A percentile compares a stretch with the other conserved stretches of the same genome.
Evolutionary conservation across 2,329 filamentous ascomycete genomes (phyloP).

Genomic region (Bipolaris victoriae): DNA sequence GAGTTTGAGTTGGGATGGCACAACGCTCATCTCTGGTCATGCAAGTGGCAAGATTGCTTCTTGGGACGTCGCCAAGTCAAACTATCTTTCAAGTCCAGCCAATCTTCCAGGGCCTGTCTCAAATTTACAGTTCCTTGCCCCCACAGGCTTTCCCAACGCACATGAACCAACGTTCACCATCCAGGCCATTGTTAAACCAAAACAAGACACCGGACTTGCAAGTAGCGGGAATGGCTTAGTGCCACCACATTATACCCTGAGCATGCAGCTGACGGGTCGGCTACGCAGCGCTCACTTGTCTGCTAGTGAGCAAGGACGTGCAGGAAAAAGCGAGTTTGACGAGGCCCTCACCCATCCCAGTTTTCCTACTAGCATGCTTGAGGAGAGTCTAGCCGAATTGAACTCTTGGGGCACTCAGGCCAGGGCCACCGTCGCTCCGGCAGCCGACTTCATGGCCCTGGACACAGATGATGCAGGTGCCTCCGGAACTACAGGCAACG

Average conservation of each 20-base stretch:
- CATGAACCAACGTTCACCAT: conserved; percentile 55
- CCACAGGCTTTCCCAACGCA: conserved; percentile 56
- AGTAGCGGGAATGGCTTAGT: conserved; percentile 44
- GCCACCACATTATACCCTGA: conserved; percentile 68
- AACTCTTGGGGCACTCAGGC: conserved; percentile 35
- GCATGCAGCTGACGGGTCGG: conserved; percentile 62
- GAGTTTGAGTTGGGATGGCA: conserved; percentile 81
- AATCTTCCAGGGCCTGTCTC: conserved; percentile 83
- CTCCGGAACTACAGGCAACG: conserved; percentile 8
- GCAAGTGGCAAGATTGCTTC: conserved; percentile 75
- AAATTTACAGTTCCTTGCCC: conserved; percentile 75
- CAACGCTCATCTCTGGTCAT: conserved; percentile 80
- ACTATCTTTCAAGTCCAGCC: conserved; percentile 69
- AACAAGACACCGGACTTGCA: conserved; percentile 61
- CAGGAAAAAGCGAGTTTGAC: conserved; percentile 43
- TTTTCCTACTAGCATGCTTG: conserved; percentile 52
- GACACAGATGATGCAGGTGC: conserved; percentile 10
- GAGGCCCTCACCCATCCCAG: conserved; percentile 52
- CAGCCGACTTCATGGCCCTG: conserved; percentile 46
- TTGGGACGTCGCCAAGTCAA: conserved; percentile 79
- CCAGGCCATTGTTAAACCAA: conserved; percentile 78
- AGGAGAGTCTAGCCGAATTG: conserved; percentile 46
- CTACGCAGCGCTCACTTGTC: conserved; percentile 37
- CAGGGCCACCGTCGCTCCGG: conserved; percentile 18
- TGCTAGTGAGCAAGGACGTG: conserved; percentile 31